Conservation (phyloP, 2,329 filamentous ascomycete species). For the Didymella lethalis region DNA sequence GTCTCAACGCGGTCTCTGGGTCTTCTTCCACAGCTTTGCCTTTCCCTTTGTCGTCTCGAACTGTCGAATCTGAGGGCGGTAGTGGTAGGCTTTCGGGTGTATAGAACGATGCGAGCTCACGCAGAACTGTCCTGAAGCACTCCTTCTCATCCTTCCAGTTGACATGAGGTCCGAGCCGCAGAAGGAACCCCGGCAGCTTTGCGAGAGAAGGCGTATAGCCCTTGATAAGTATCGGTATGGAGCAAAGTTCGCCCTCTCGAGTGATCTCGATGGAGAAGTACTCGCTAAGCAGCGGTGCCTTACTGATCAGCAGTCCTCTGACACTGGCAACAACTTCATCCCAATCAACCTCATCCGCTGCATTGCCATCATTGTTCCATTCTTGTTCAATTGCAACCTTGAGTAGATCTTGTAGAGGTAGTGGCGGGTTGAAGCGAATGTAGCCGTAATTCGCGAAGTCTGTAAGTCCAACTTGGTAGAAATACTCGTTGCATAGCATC, state of each 20-base stretch:
- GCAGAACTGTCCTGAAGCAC: conserved; percentile 86
- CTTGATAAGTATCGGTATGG: conserved; percentile 84
- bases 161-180: conserved; percentile 86
- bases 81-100: conserved; percentile 83
- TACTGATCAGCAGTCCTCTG: conserved; percentile 72
- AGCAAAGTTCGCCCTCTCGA: conserved; percentile 75
- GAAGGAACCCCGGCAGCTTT: conserved; percentile 87
- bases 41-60: conserved; percentile 53
- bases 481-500: conserved; percentile 82
- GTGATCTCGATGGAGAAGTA: conserved; percentile 91
- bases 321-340: conserved; percentile 72
- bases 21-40: conserved; percentile 42
- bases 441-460: conserved; percentile 95
- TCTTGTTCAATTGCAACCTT: conserved; percentile 76
- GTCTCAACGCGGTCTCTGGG: conserved; percentile 58
- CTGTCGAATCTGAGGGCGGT: conserved; percentile 33
- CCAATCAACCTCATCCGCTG: conserved; percentile 67
- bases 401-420: conserved; percentile 75
- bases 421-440: conserved; percentile 79
- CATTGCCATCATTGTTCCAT: conserved; percentile 56
- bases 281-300: conserved; percentile 85
- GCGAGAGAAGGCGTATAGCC: conserved; percentile 85
- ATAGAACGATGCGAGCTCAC: conserved; percentile 88
- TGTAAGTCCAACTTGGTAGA: conserved; percentile 93
- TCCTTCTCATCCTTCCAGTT: conserved; percentile 84